These are phyloP conservation scores for Talaromyces sp. DNA, from an alignment of 2,329 filamentous ascomycete genomes.

Conservation along the genomic window DNA sequence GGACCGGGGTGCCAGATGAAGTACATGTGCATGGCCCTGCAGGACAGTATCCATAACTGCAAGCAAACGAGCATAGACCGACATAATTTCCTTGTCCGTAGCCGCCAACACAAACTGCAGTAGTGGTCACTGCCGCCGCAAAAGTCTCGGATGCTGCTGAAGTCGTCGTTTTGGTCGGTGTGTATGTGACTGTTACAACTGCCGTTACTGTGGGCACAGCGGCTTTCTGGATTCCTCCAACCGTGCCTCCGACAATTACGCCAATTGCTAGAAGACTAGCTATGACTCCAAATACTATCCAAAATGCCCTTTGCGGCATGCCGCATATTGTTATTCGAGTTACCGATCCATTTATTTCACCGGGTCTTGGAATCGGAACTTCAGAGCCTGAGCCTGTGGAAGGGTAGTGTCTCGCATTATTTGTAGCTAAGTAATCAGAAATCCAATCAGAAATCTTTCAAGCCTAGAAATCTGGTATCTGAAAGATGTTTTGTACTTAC, in stretches of 20 bases:
- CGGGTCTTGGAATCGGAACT: background rate
- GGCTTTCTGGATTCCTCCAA: conserved; percentile 3
- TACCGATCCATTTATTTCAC: background rate
- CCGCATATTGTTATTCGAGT: conserved; percentile 8
- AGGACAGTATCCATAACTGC: conserved; percentile 32
- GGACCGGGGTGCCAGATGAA: conserved; percentile 23
- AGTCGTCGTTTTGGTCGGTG: background rate
- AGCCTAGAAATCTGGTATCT: background rate
- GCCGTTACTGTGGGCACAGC: background rate
- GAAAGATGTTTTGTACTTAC: background rate
- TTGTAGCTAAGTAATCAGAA: background rate
- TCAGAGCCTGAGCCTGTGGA: background rate
- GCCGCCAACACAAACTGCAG: conserved; percentile 25
- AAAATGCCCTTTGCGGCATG: conserved; percentile 8
- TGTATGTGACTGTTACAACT: conserved; percentile 4
- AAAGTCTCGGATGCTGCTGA: background rate
- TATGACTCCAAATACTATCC: conserved; percentile 8
- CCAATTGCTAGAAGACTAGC: conserved; percentile 5
- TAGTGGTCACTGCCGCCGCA: background rate
- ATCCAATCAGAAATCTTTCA: background rate
- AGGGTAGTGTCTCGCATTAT: background rate
- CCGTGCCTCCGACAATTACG: conserved; percentile 11
- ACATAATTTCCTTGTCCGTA: conserved; percentile 29
- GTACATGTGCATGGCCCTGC: conserved; percentile 32
- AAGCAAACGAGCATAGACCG: conserved; percentile 31